phyloP scores from a whole-genome alignment of 306 rosid genomes.

The Heteromeles arbutifolia region DNA sequence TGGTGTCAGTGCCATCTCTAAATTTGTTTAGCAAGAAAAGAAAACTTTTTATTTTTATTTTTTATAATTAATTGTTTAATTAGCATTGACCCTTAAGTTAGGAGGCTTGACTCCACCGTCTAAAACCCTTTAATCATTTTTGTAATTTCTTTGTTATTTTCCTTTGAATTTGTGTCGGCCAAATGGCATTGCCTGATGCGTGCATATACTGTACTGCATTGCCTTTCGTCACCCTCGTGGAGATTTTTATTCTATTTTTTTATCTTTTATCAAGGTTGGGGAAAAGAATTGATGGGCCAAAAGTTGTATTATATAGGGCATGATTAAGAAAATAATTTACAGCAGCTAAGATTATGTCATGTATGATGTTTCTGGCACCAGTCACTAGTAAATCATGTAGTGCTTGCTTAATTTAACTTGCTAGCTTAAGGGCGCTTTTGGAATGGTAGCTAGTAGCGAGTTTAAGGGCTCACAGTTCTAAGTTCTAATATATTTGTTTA shows the following conservation, averaged over 20 bases:
- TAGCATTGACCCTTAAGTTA: slow-evolving; percentile 4
- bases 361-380: not conserved
- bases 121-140: not conserved
- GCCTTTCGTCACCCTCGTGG: not conserved
- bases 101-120: slow-evolving; percentile 6
- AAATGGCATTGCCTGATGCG: not conserved
- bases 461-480: not conserved
- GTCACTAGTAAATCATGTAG: not conserved
- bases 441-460: not conserved
- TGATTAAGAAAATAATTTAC: not conserved
- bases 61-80: not conserved
- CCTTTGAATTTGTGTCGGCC: not conserved
- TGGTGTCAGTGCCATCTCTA: slow-evolving; percentile 19
- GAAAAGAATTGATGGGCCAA: not conserved
- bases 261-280: not conserved
- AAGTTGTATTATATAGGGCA: not conserved
- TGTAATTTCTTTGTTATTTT: not conserved
- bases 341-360: not conserved
- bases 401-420: not conserved
- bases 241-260: not conserved
- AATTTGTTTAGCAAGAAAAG: not conserved
- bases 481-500: too few species aligned
- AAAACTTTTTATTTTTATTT: not conserved
- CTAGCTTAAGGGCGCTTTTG: not conserved
- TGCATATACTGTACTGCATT: not conserved